phyloP scores from a whole-genome alignment of 2,329 filamentous ascomycete species.

The Sporothrix pseudoabietina region DNA sequence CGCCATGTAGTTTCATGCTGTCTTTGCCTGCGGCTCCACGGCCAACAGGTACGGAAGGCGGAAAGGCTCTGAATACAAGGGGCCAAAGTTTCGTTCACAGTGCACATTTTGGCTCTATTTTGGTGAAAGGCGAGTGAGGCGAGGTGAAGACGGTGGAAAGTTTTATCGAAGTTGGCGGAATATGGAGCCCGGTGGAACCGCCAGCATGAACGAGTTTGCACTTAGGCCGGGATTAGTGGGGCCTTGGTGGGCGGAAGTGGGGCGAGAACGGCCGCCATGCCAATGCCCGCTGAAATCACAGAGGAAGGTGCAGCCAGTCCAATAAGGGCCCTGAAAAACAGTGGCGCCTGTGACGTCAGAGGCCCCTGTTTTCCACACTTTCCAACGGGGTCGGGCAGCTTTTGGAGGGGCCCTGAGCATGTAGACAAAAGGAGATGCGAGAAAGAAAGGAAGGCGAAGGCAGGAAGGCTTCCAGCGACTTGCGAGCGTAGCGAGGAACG shows the following conservation, averaged over 20 bases:
- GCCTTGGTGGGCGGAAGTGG: not conserved
- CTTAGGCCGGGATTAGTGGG: conserved; percentile 16
- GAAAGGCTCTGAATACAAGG: not conserved
- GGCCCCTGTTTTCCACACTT: conserved; percentile 4
- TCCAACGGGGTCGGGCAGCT: not conserved
- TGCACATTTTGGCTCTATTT: not conserved
- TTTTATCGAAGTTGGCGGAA: conserved; percentile 10
- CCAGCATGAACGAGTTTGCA: conserved; percentile 24
- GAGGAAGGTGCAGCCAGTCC: not conserved
- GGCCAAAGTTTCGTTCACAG: not conserved
- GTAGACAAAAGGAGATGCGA: conserved; percentile 12
- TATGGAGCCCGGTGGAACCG: conserved; percentile 26
- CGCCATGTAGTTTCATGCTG: not conserved
- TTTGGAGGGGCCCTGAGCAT: conserved; percentile 2
- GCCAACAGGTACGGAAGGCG: not conserved
- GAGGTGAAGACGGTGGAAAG: not conserved
- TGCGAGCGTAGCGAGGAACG: not conserved
- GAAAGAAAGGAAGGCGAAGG: not conserved
- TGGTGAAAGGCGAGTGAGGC: not conserved
- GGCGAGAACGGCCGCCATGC: not conserved
- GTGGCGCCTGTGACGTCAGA: conserved; percentile 18
- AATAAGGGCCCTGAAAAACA: conserved; percentile 8
- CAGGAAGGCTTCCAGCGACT: not conserved
- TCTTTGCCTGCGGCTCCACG: conserved; percentile 7
- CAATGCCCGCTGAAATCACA: conserved; percentile 3